Evolutionary conservation across 1,284 basidiomycete species (phyloP), one percentile per base, ranked within the genome.

Genomic region (Apiotrichum gracile): DNA sequence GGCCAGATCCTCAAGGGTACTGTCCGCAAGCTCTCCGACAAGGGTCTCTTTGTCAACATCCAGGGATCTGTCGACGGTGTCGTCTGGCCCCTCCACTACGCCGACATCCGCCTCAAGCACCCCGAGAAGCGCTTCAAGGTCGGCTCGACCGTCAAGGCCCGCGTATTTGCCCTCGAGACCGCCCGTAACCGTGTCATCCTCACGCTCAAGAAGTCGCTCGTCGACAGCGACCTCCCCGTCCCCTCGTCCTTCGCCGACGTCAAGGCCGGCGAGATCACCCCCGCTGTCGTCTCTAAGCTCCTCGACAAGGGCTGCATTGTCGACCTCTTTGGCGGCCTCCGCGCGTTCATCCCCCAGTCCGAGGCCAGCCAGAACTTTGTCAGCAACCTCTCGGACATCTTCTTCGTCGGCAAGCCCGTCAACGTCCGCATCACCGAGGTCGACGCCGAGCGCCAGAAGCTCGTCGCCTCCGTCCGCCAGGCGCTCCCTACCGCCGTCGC

Each of bases 21-120:
- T 0, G 82, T 97, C 57, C 90, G 88, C 74, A 85, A 82, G 57
- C 79, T 97, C 38, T 85, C 85, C 1, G 85, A 88, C 53, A 81
- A 83, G 44, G 86, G 83, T 1, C 76, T 97, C 34, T 92, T 96
- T 63, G 83, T 97, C 34, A 85, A 87, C 25, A 80, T 97, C 47
- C 84, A 86, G 16, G 90, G 88, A 9, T 88, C 82, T 56, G 84
- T 94, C 31, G 91, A 97, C 65, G 96, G 89, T 35, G 86, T 97
- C 27, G 82, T 97, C 27, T 97, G 91, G 85, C 92, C 94, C 0
- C 81, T 85, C 61, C 96, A 99, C 74, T 98, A 91, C 73, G 90
- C 96, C 29, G 93, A 97, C 70, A 92, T 98, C 65, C 76, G 78
- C 33, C 80, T 98, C 61, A 96, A 92, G 68, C 88, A 96, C 67